phyloP scores from a whole-genome alignment of 2,329 filamentous ascomycete species.

The Trichoderma atroviride region DNA sequence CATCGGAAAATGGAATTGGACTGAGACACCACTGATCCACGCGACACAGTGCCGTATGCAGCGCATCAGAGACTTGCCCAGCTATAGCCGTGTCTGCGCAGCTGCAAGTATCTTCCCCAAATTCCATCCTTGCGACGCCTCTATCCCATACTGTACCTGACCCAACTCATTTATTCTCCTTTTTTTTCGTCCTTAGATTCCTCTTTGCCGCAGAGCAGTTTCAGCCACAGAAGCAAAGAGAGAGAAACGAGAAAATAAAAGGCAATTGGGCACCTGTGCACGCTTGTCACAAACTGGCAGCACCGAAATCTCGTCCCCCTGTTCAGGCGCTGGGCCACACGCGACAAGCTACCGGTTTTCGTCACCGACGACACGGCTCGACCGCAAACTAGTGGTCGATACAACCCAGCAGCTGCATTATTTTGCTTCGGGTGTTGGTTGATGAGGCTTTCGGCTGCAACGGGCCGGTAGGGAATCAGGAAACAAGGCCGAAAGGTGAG shows the following conservation, averaged over 20 bases:
- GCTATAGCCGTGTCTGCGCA: background rate
- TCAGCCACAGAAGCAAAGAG: background rate
- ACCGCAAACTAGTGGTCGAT: conserved; percentile 6
- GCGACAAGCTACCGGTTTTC: conserved; percentile 26
- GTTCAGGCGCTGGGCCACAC: background rate
- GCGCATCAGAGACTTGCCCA: background rate
- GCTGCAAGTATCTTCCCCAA: background rate
- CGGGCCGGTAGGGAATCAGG: background rate
- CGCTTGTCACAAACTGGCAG: background rate
- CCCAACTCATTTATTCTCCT: background rate
- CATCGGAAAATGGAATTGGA: background rate
- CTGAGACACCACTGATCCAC: background rate
- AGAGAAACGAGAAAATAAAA: background rate
- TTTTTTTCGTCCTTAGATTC: background rate
- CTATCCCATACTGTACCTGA: background rate
- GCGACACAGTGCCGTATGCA: conserved; percentile 12
- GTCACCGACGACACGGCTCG: conserved; percentile 20
- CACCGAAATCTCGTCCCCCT: background rate
- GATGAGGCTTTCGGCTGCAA: background rate
- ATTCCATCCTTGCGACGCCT: background rate
- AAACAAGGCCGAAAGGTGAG: background rate
- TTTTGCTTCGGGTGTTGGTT: background rate
- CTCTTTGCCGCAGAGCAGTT: background rate
- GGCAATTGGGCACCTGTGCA: background rate
- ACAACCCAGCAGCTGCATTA: background rate